Evolutionary conservation across 1,139 yeast species (phyloP).

Genomic region (Diutina siamensis): DNA sequence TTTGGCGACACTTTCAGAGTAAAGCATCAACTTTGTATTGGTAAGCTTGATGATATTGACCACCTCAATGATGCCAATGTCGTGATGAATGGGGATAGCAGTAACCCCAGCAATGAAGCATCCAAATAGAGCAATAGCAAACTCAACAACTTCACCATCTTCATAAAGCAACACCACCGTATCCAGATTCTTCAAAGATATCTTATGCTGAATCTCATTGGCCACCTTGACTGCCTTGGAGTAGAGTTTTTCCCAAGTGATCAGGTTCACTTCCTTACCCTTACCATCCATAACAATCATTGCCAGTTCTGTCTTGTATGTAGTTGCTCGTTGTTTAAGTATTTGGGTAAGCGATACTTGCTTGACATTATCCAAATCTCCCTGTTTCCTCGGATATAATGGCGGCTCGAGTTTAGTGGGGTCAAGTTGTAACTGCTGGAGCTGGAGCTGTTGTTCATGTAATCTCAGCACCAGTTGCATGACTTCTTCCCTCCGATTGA

Average conservation of each 20-base stretch:
- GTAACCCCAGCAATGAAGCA: conserved; percentile 91
- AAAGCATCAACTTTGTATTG: conserved; percentile 64
- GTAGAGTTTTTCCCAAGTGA: conserved; percentile 87
- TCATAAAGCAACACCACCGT: conserved; percentile 77
- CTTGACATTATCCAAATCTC: conserved; percentile 12
- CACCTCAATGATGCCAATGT: conserved; percentile 54
- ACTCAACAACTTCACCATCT: conserved; percentile 75
- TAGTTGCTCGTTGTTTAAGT: conserved; percentile 57
- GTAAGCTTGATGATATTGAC: conserved; percentile 62
- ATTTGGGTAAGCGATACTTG: conserved; percentile 42
- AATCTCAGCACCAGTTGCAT: conserved; percentile 27
- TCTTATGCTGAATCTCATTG: conserved; percentile 66
- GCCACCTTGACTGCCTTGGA: conserved; percentile 81
- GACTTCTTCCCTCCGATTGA: conserved; percentile 35
- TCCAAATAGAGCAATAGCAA: conserved; percentile 76
- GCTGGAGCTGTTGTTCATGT: conserved; percentile 19
- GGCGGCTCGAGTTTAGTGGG: conserved; percentile 41
- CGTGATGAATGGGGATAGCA: conserved; percentile 85
- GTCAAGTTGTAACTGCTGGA: conserved; percentile 17
- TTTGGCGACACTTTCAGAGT: conserved; percentile 69
- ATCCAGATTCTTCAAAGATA: conserved; percentile 64
- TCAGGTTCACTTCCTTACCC: conserved; percentile 68
- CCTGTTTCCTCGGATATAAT: conserved; percentile 43
- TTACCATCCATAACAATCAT: conserved; percentile 59
- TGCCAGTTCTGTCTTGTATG: conserved; percentile 60